These are phyloP conservation scores for Thielaviopsis euricoi DNA, from an alignment of 2,329 filamentous ascomycete species.

Conservation along the genomic window DNA sequence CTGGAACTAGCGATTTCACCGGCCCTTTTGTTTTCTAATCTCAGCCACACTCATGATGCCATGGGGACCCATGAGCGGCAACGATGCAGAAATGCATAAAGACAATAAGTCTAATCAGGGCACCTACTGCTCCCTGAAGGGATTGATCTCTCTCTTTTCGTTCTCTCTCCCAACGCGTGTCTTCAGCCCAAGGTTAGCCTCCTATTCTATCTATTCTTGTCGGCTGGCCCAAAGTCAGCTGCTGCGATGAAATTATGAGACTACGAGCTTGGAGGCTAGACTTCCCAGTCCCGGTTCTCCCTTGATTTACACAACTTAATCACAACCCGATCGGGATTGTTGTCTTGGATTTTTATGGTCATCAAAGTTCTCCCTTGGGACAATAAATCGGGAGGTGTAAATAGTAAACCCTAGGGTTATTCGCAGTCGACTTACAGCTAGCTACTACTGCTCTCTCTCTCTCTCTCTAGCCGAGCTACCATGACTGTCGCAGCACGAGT, in stretches of 20 bases:
- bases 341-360: neutral
- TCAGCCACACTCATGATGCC: neutral
- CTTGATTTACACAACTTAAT: neutral
- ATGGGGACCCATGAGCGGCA: neutral
- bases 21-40: neutral
- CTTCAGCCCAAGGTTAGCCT: no score
- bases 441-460: neutral
- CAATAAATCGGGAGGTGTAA: neutral
- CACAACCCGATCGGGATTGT: neutral
- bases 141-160: neutral
- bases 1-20: neutral
- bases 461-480: neutral
- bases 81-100: neutral
- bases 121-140: neutral
- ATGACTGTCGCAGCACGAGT: neutral
- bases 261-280: neutral
- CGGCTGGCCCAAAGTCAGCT: neutral
- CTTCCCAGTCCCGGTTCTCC: neutral
- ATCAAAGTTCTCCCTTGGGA: neutral
- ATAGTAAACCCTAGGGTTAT: neutral
- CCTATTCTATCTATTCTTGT: no score
- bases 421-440: neutral
- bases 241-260: neutral
- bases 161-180: neutral
- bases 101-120: neutral